phyloP scores from a whole-genome alignment of 495 filamentous ascomycete genomes.

The Xylaria bambusicola region DNA sequence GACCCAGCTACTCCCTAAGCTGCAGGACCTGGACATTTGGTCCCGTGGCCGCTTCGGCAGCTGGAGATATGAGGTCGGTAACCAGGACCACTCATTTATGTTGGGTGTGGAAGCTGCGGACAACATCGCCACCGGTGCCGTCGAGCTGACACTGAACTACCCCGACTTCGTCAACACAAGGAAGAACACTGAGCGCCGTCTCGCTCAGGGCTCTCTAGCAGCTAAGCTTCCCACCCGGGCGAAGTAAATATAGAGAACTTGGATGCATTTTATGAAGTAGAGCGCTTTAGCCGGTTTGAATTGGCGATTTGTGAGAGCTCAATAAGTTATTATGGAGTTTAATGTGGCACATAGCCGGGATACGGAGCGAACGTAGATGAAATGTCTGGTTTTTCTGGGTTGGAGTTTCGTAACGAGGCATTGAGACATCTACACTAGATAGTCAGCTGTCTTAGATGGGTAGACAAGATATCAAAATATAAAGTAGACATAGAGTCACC shows the following conservation, averaged over 20 bases:
- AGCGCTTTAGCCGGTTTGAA: neutral
- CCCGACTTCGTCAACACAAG: conserved; percentile 97
- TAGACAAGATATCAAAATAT: conserved; percentile 21
- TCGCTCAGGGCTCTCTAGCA: conserved; percentile 65
- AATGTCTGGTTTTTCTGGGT: conserved; percentile 12
- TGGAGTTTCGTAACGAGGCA: conserved; percentile 14
- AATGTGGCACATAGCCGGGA: conserved; percentile 10
- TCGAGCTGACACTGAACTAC: conserved; percentile 97
- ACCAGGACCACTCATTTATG: conserved; percentile 99
- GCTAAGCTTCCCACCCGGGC: conserved; percentile 33
- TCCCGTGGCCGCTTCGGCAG: conserved; percentile 96
- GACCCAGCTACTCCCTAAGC: conserved; percentile 86
- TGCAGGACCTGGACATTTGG: conserved; percentile 88
- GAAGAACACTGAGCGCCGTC: conserved; percentile 82
- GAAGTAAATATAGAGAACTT: conserved; percentile 25
- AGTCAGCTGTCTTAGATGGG: conserved; percentile 9
- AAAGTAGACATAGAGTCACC: conserved; percentile 22
- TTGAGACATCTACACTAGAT: conserved; percentile 1
- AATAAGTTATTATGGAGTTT: conserved; percentile 5
- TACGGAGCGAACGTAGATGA: conserved; percentile 9
- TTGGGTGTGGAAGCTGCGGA: conserved; percentile 96
- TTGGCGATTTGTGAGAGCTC: conserved; percentile 4
- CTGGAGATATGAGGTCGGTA: conserved; percentile 94
- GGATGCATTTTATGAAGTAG: conserved; percentile 9
- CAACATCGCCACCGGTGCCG: conserved; percentile 89